phyloP scores from a whole-genome alignment of 2,329 filamentous ascomycete species.

The Lasiodiplodia citricola region DNA sequence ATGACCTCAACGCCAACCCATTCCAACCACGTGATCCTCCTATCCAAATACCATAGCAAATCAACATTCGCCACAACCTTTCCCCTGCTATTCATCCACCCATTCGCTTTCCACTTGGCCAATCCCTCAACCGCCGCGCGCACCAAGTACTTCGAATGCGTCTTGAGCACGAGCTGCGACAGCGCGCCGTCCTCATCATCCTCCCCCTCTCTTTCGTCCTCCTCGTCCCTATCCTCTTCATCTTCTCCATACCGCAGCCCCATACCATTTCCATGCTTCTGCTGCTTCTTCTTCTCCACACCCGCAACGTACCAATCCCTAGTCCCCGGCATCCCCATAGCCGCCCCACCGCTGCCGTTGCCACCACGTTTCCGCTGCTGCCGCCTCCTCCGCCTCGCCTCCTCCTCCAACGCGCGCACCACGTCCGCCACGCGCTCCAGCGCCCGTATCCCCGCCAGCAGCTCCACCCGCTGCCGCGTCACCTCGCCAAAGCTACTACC shows the following conservation, averaged over 20 bases:
- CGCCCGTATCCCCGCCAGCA: slow-evolving; percentile 9
- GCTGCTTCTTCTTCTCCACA: not conserved
- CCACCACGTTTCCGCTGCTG: not conserved
- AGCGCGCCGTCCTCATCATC: not conserved
- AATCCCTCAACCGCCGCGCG: not conserved
- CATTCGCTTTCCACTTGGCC: slow-evolving; percentile 1
- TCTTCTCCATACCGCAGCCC: not conserved
- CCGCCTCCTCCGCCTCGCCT: not conserved
- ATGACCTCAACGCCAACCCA: slow-evolving; percentile 12
- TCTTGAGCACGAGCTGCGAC: slow-evolving; percentile 6
- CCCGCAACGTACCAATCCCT: not conserved
- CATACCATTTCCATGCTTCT: not conserved
- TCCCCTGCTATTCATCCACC: slow-evolving; percentile 11
- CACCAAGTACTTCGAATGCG: slow-evolving; percentile 14
- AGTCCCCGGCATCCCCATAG: not conserved
- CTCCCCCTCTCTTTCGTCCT: not conserved
- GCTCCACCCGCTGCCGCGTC: slow-evolving; percentile 5
- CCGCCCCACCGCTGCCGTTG: not conserved
- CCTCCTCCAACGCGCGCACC: not conserved
- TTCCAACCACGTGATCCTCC: slow-evolving; percentile 10
- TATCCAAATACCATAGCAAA: slow-evolving; percentile 16
- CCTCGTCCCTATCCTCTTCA: not conserved
- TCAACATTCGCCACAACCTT: slow-evolving; percentile 9
- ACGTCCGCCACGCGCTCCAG: slow-evolving; percentile 5
- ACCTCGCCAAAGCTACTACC: not conserved